These are phyloP conservation scores for Daldinia bambusicola DNA, from an alignment of 495 filamentous ascomycete genomes.

Conservation along the genomic window DNA sequence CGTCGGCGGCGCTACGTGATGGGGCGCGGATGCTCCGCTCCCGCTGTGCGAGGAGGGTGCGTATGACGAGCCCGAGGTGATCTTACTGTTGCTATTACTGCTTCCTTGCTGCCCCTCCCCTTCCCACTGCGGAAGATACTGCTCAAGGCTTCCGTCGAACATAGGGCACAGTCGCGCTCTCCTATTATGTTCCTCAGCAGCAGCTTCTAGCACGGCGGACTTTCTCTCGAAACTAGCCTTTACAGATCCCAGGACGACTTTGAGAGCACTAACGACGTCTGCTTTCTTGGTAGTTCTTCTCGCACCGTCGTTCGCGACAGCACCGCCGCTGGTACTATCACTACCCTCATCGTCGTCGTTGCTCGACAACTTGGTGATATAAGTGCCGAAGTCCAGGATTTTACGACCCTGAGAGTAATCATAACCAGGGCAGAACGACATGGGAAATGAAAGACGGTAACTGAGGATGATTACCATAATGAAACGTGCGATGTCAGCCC, in stretches of 20 bases:
- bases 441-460: conserved; percentile 55
- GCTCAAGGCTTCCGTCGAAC: conserved; percentile 58
- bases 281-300: conserved; percentile 28
- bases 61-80: conserved; percentile 21
- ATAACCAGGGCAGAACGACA: conserved; percentile 51
- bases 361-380: conserved; percentile 46
- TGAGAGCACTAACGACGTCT: conserved; percentile 53
- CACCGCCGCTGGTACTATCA: neutral
- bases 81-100: neutral
- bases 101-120: conserved; percentile 50
- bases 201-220: conserved; percentile 49
- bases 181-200: conserved; percentile 20
- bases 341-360: conserved; percentile 5
- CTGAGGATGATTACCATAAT: conserved; percentile 53
- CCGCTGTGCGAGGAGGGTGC: conserved; percentile 23
- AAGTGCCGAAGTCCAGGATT: conserved; percentile 47
- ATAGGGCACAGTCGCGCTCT: conserved; percentile 52
- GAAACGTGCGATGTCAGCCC: conserved; percentile 49
- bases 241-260: conserved; percentile 54
- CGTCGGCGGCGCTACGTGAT: neutral
- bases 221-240: conserved; percentile 52
- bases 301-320: neutral
- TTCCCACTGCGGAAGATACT: conserved; percentile 55
- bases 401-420: conserved; percentile 49
- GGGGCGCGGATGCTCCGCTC: neutral